These are phyloP conservation scores for Sporisorium exsertum DNA, from an alignment of 1,284 basidiomycete species.

Conservation along the genomic window DNA sequence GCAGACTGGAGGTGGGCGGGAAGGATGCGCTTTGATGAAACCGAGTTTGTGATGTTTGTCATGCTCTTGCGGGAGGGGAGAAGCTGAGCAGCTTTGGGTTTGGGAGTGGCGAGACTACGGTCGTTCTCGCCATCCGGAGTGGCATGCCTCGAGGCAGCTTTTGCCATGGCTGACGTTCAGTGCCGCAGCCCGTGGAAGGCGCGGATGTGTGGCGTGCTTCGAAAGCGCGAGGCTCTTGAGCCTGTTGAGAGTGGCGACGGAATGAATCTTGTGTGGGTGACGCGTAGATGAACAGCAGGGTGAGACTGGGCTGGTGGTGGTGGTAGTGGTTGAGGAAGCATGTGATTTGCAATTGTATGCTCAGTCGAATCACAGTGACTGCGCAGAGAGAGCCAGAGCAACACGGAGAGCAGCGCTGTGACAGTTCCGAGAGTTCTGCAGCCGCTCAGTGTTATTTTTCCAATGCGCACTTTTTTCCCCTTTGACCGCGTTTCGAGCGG, in stretches of 20 bases:
- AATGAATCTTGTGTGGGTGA: too few species aligned
- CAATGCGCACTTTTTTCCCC: neutral
- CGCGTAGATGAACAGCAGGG: too few species aligned
- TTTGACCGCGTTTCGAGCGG: constrained; percentile 1
- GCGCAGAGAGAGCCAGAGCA: neutral
- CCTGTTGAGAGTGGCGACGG: neutral
- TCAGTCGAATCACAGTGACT: neutral
- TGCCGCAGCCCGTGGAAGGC: neutral
- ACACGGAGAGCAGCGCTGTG: neutral
- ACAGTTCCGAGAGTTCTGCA: neutral
- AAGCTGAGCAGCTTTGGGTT: constrained; percentile 17
- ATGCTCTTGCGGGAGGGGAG: constrained; percentile 30
- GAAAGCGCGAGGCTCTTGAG: neutral
- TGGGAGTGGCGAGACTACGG: constrained; percentile 27
- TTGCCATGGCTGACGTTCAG: constrained; percentile 14
- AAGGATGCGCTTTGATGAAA: constrained; percentile 35
- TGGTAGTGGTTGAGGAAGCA: neutral
- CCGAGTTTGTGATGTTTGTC: constrained; percentile 47
- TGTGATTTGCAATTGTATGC: neutral
- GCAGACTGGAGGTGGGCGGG: constrained; percentile 32
- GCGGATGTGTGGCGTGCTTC: neutral
- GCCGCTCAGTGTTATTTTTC: neutral
- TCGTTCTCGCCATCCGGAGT: constrained; percentile 45
- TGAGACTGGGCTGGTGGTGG: neutral
- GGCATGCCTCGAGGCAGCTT: constrained; percentile 25